A percentile compares a stretch with the other conserved stretches of the same genome.
Conservation (phyloP, 176 grass and related monocot genomes). For the Oryza glaberrima region DNA sequence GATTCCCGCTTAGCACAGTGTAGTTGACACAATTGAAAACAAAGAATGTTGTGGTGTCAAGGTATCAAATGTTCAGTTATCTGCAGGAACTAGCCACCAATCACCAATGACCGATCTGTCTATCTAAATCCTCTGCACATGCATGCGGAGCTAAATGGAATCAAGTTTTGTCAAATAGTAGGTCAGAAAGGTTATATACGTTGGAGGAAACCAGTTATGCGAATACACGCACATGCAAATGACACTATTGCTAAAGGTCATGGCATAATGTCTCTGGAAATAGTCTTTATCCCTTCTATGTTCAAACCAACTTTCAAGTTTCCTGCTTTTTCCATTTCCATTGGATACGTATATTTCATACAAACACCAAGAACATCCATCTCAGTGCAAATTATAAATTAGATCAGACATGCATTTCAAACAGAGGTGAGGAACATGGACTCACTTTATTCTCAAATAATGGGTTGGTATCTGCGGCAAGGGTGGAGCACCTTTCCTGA, state of each 20-base stretch:
- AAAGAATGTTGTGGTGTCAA: background rate
- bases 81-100: background rate
- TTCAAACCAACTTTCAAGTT: background rate
- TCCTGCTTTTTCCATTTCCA: conserved; percentile 17
- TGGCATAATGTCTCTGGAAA: conserved; percentile 17
- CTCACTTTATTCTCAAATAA: conserved; percentile 87
- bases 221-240: background rate
- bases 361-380: conserved; percentile 28
- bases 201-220: conserved; percentile 22
- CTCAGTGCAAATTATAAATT: conserved; percentile 8
- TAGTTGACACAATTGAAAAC: background rate
- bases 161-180: background rate
- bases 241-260: background rate
- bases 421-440: conserved; percentile 33
- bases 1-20: background rate
- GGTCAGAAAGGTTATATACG: conserved; percentile 1
- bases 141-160: conserved; percentile 1
- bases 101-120: background rate
- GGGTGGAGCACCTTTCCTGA: conserved; percentile 65
- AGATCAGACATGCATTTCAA: conserved; percentile 37
- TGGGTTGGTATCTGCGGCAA: conserved; percentile 68
- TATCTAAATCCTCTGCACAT: conserved; percentile 11
- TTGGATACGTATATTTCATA: conserved; percentile 24
- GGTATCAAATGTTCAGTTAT: background rate
- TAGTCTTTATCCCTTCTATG: background rate